Percentiles rank a stretch among this genome's conserved stretches.
phyloP scores from a whole-genome alignment of 2,329 filamentous ascomycete genomes.

The Penicillium capsulatum region DNA sequence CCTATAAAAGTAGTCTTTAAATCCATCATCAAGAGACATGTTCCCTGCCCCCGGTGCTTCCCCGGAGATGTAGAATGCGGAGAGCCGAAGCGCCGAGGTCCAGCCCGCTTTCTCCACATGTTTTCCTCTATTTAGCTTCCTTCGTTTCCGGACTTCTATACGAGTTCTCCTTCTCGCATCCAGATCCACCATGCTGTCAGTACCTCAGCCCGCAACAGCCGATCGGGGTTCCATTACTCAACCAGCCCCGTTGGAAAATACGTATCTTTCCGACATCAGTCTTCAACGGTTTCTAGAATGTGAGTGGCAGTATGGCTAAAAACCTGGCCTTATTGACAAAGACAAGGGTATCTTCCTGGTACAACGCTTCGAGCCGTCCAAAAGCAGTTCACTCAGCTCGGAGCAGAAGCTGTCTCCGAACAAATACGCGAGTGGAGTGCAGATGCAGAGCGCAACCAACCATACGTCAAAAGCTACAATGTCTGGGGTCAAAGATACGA shows the following conservation, averaged over 20 bases:
- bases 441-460: conserved; percentile 63
- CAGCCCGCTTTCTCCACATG: too few species aligned
- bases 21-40: too few species aligned
- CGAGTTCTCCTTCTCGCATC: too few species aligned
- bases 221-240: conserved; percentile 55
- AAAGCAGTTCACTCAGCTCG: conserved; percentile 24
- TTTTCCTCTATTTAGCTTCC: too few species aligned
- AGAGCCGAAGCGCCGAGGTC: neutral
- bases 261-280: conserved; percentile 54
- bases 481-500: conserved; percentile 55
- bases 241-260: conserved; percentile 51
- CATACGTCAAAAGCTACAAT: conserved; percentile 57
- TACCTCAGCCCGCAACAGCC: conserved; percentile 30
- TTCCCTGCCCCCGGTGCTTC: too few species aligned
- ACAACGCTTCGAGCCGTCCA: conserved; percentile 53
- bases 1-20: too few species aligned
- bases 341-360: conserved; percentile 42
- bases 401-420: conserved; percentile 31
- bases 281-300: conserved; percentile 52
- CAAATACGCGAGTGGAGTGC: conserved; percentile 37
- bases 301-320: conserved; percentile 27
- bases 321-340: neutral
- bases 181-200: neutral
- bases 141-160: too few species aligned
- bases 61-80: too few species aligned